These are phyloP conservation scores for Torulaspora microellipsoides DNA, from an alignment of 805 yeast genomes.

Conservation along the genomic window DNA sequence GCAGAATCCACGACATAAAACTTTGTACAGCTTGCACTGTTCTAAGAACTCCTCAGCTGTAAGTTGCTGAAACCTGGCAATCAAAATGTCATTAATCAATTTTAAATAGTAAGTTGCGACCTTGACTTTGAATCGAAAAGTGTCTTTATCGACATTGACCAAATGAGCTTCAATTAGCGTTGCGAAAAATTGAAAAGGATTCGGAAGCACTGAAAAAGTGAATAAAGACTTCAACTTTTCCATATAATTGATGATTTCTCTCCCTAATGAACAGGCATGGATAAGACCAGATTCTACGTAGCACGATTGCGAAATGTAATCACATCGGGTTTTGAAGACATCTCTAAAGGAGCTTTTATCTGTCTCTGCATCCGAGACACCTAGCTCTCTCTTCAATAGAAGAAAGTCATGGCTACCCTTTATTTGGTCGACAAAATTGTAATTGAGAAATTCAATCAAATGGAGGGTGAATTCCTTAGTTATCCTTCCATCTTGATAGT, in stretches of 20 bases:
- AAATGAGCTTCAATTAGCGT: slow-evolving; percentile 17
- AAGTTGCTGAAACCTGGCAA: slow-evolving; percentile 17
- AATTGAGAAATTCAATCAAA: slow-evolving; percentile 19
- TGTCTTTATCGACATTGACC: background rate
- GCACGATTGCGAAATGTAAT: slow-evolving; percentile 8
- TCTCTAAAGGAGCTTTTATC: slow-evolving; percentile 29
- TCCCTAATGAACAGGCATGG: slow-evolving; percentile 8
- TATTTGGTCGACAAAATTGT: slow-evolving; percentile 19
- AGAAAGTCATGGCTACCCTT: slow-evolving; percentile 23
- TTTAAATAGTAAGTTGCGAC: slow-evolving; percentile 13
- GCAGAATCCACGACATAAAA: slow-evolving; percentile 10
- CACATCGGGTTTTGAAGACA: slow-evolving; percentile 6
- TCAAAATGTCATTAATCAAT: slow-evolving; percentile 16
- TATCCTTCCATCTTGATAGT: slow-evolving; percentile 7
- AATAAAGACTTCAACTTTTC: slow-evolving; percentile 15
- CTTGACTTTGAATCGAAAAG: slow-evolving; percentile 3
- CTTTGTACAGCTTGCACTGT: slow-evolving; percentile 14
- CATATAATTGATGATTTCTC: slow-evolving; percentile 9
- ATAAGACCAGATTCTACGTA: slow-evolving; percentile 17
- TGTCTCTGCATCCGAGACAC: slow-evolving; percentile 26
- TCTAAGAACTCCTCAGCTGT: slow-evolving; percentile 18
- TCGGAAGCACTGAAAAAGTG: slow-evolving; percentile 7
- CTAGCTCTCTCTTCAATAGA: slow-evolving; percentile 24
- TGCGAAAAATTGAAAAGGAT: slow-evolving; percentile 13
- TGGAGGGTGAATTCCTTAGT: background rate